Percentiles rank a stretch among this genome's conserved stretches.
These are phyloP conservation scores for Fraxinus sp. DNA, from an alignment of 305 asterid genomes.

Conservation along the genomic window DNA sequence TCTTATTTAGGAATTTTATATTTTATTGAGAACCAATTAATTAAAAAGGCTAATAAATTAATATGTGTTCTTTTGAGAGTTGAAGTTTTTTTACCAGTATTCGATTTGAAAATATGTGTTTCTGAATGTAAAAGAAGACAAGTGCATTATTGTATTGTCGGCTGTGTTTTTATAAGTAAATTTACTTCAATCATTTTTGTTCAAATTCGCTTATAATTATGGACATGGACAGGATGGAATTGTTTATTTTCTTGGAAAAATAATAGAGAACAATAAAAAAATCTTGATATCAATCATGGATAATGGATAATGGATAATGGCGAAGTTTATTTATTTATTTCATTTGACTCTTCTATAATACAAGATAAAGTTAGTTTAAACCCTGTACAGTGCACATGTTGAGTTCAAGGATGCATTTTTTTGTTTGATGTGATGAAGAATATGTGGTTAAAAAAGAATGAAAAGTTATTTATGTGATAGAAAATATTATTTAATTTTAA, in stretches of 20 bases:
- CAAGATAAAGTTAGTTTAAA: too few relatives aligned
- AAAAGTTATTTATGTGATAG: too few relatives aligned
- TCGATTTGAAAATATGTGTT: background rate
- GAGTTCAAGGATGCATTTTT: too few relatives aligned
- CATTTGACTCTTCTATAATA: background rate
- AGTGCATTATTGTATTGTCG: background rate
- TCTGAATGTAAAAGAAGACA: background rate
- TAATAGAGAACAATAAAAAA: background rate
- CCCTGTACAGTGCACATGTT: too few relatives aligned
- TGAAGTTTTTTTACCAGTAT: background rate
- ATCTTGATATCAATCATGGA: background rate
- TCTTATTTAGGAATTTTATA: background rate
- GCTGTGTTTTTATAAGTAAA: background rate
- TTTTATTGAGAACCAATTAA: background rate
- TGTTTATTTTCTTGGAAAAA: background rate
- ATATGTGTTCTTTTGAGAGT: background rate
- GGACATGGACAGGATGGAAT: background rate
- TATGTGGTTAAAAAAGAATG: too few relatives aligned
- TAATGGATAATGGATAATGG: background rate
- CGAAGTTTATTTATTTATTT: background rate
- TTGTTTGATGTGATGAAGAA: too few relatives aligned
- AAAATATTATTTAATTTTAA: too few relatives aligned
- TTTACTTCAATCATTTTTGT: background rate
- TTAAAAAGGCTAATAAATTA: background rate
- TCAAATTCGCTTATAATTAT: background rate